Evolutionary conservation across 768 basidiomycete genomes (phyloP).

Genomic region (Suillus discolor): DNA sequence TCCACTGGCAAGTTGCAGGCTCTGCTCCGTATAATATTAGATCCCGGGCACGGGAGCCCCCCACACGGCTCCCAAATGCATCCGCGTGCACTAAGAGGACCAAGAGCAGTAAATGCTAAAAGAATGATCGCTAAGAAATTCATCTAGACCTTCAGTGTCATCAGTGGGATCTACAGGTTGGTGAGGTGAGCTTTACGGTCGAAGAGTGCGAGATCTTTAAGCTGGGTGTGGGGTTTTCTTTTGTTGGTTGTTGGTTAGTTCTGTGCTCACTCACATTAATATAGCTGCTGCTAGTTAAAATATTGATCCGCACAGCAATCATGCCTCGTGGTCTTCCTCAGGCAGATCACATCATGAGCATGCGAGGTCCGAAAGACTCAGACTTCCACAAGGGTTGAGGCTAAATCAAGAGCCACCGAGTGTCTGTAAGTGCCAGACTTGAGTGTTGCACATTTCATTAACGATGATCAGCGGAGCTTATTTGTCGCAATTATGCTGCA

Average conservation of each 20-base stretch:
- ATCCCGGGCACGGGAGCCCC: neutral
- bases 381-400: neutral
- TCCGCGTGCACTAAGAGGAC: neutral
- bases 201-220: neutral
- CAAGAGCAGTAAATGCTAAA: neutral
- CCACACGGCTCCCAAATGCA: slow-evolving; percentile 13
- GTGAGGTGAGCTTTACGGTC: neutral
- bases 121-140: neutral
- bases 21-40: fast-evolving
- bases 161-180: neutral
- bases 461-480: too few species aligned
- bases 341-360: neutral
- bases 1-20: neutral
- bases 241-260: neutral
- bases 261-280: neutral
- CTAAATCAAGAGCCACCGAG: neutral
- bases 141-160: neutral
- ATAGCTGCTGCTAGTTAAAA: neutral
- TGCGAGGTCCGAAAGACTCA: neutral
- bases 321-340: neutral
- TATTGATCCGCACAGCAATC: neutral
- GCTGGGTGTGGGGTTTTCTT: neutral
- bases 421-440: too few species aligned
- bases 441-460: too few species aligned
- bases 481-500: too few species aligned